Evolutionary conservation across 371 early-diverging fungal species (phyloP).

Genomic region (Coemansia sp.): DNA sequence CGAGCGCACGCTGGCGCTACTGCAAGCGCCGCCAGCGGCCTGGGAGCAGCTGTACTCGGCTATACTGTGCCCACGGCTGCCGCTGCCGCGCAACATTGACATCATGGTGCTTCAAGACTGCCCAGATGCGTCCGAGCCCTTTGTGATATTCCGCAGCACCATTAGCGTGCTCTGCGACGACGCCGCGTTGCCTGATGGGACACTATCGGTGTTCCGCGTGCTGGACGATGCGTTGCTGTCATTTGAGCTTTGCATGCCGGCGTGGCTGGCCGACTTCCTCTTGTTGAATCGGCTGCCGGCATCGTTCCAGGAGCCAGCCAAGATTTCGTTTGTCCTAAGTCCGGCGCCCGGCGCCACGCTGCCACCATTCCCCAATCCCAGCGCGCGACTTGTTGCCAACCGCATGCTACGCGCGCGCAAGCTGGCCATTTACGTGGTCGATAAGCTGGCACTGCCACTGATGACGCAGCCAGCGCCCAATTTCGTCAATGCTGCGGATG

Average conservation of each 20-base stretch:
- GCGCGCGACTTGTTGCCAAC: slow-evolving; percentile 74
- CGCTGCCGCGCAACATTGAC: slow-evolving; percentile 35
- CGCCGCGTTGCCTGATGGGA: background rate
- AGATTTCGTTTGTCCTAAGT: slow-evolving; percentile 78
- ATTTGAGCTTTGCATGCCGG: slow-evolving; percentile 54
- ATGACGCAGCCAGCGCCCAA: slow-evolving; percentile 46
- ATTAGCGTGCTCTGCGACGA: slow-evolving; percentile 9
- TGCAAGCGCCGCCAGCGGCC: slow-evolving; percentile 24
- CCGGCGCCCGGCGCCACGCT: slow-evolving; percentile 60
- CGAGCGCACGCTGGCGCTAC: slow-evolving; percentile 40
- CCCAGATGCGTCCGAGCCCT: slow-evolving; percentile 35
- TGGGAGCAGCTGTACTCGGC: slow-evolving; percentile 51
- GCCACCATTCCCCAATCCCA: slow-evolving; percentile 40
- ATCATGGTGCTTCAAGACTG: slow-evolving; percentile 39
- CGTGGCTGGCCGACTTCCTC: slow-evolving; percentile 65
- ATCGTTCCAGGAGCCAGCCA: slow-evolving; percentile 70
- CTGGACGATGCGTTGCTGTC: slow-evolving; percentile 45
- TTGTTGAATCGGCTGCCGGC: slow-evolving; percentile 62
- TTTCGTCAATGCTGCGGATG: slow-evolving; percentile 43
- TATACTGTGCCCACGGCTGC: slow-evolving; percentile 42
- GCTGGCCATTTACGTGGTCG: slow-evolving; percentile 75
- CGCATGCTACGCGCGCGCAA: slow-evolving; percentile 85
- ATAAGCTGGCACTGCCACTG: slow-evolving; percentile 61
- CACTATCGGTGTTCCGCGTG: slow-evolving; percentile 27
- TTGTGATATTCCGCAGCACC: slow-evolving; percentile 35